Evolutionary conservation across 345 rosid genomes (phyloP), one percentile per base, ranked within the genome.

Genomic region (Rhodamnia rubescens): DNA sequence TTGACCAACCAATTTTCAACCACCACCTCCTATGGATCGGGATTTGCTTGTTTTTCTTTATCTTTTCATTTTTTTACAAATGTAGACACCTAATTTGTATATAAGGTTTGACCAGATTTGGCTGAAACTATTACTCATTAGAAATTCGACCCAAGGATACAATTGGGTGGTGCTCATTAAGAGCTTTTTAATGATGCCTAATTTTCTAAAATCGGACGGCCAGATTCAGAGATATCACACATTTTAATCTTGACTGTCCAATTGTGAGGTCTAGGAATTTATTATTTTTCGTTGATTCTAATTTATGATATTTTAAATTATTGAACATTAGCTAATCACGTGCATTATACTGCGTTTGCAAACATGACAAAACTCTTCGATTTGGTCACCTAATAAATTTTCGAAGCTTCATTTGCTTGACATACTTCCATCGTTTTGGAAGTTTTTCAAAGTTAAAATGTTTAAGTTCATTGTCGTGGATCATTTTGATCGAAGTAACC

Each of bases 21-120:
- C 40, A 85, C 81, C 86, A 9, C 81, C 40, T 54, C 89, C 86
- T 5, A 29, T 21, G 22, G 87, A 87, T 87, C 64, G 16, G 50
- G 44, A 55, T 57, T 42, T 47, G 87, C 40, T 44, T 27, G 56
- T n/a, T 50, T 40, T 56, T 36, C 40, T 36, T 36, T 36, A 36
- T 59, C 11, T 18, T 59, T 59, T 59, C 32, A n/a, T n/a, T n/a
- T n/a, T n/a, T 59, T 3, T 3, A 59, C 18, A 59, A 59, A 13
- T 59, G 36, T 59, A n/a, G 36, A 6, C 36, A n/a, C 69, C 18
- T 59, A 59, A 59, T 13, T n/a, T 59, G n/a, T n/a, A 59, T 13
- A 8, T 11, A 13, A 59, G 36, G 36, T n/a, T 59, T 3, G 69
- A 59, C 36, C 36, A 10, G 9, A 50, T 50, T 10, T 50, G 52